A percentile compares a stretch with the other conserved stretches of the same genome.
Evolutionary conservation across 2,329 filamentous ascomycete genomes (phyloP).

Genomic region (Pseudopyrenochaeta lycopersici): DNA sequence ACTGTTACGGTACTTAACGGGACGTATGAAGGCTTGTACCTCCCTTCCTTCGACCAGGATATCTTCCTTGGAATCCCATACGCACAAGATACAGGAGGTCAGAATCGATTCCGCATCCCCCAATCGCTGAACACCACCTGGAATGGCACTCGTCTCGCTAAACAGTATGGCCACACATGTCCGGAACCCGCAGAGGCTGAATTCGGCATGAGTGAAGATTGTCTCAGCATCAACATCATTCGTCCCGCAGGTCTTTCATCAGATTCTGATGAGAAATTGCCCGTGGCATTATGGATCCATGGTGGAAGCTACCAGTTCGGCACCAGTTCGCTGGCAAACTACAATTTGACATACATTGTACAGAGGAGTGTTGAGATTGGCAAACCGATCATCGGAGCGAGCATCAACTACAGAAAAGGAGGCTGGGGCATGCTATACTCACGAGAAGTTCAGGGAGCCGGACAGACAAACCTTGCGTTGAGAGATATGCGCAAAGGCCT

Average conservation of each 20-base stretch:
- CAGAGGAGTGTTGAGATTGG: constrained; percentile 52
- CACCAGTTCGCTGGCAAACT: constrained; percentile 57
- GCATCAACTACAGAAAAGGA: constrained; percentile 63
- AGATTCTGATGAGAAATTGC: constrained; percentile 55
- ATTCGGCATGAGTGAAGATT: constrained; percentile 63
- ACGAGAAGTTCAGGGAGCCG: constrained; percentile 55
- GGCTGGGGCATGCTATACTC: constrained; percentile 75
- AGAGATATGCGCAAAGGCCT: constrained; percentile 58
- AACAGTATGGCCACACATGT: constrained; percentile 53
- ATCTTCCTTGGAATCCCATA: constrained; percentile 64
- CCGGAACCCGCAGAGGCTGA: constrained; percentile 45
- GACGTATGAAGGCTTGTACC: constrained; percentile 44
- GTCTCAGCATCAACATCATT: constrained; percentile 69
- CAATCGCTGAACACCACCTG: constrained; percentile 58
- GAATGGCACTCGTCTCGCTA: constrained; percentile 50
- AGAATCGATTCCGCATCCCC: constrained; percentile 63
- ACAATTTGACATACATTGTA: constrained; percentile 70
- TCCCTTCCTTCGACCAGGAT: constrained; percentile 53
- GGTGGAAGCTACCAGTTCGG: constrained; percentile 57
- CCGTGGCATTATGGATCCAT: constrained; percentile 70
- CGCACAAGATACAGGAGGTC: constrained; percentile 63
- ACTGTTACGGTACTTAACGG: constrained; percentile 44
- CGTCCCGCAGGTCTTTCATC: constrained; percentile 58
- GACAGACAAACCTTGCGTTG: constrained; percentile 47
- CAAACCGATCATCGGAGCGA: constrained; percentile 46